A percentile compares a stretch with the other conserved stretches of the same genome.
phyloP scores from a whole-genome alignment of 805 yeast genomes.

The Sugiyamaella floridensis region DNA sequence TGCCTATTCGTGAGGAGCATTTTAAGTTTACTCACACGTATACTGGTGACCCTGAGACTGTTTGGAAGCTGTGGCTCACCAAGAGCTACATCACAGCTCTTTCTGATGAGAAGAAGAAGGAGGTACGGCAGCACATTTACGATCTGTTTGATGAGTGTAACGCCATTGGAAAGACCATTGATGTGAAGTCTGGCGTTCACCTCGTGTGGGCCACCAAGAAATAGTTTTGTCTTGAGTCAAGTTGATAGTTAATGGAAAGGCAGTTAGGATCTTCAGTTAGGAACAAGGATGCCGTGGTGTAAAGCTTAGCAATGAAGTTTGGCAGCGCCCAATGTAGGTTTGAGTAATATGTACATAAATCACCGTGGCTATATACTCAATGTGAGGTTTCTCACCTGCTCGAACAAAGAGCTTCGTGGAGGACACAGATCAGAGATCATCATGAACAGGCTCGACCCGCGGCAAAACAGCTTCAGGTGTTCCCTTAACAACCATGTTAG shows the following conservation, averaged over 20 bases:
- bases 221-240: not conserved
- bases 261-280: not conserved
- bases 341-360: not conserved
- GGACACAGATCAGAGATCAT: constrained; percentile 19
- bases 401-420: not conserved
- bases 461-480: constrained; percentile 15
- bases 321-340: not conserved
- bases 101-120: constrained; percentile 32
- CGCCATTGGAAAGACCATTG: constrained; percentile 4
- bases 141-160: constrained; percentile 20
- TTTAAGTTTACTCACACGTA: constrained; percentile 27
- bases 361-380: not conserved
- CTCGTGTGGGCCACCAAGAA: constrained; percentile 20
- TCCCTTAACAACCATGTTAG: constrained; percentile 67
- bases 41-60: constrained; percentile 26
- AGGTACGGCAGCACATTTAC: constrained; percentile 31
- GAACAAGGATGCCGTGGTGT: not conserved
- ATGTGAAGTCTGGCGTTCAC: constrained; percentile 21
- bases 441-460: constrained; percentile 11
- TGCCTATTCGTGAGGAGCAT: constrained; percentile 32
- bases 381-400: not conserved
- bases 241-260: not conserved
- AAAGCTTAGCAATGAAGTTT: no score
- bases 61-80: constrained; percentile 48
- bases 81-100: constrained; percentile 48